Evolutionary conservation across 1,139 yeast species (phyloP), one percentile per base, ranked within the genome.

Genomic region (Diutina neorugosa): DNA sequence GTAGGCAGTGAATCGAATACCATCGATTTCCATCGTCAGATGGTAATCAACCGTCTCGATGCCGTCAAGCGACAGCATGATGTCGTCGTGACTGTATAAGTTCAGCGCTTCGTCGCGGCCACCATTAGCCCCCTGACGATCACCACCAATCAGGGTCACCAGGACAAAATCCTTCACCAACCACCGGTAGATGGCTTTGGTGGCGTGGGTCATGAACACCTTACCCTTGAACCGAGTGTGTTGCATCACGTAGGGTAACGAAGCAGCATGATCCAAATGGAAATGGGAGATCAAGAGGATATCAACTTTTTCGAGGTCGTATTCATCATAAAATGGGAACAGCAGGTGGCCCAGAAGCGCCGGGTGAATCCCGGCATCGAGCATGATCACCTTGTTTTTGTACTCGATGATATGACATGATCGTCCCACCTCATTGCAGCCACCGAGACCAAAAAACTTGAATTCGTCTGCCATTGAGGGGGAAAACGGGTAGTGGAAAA

Each of bases 131-230:
- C 59, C 56, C 4, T 65, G 64, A 27, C 62, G 63, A 43, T 60
- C 65, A 14, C 51, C 51, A 11, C 65, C 64, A 55, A 86, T 82
- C 25, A 86, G 80, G 0, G 96, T 89, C 40, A 93, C 98, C 62
- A 94, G 78, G 23, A 93, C 98, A 63, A 91, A 94, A 73, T 93
- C 99, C 57, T 91, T 85, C 55, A 93, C 69, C 53, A 93, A 76
- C 98, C 98, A 93, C 57, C 96, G 78, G 65, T 91, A 93, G 56
- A 93, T 93, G 41, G 98, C 98, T 69, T 94, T 94, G 1, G 98
- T 93, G 8, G 99, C 98, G 66, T 93, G 98, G 25, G 98, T 93
- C 99, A 93, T 93, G 65, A 91, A 93, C 7, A 94, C 98, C 54
- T 96, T 78, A 1, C 99, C 99, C 61, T 81, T 83, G 73, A 93